These are phyloP conservation scores for Lichtheimia corymbifera DNA, from an alignment of 371 early-diverging fungal genomes.

Conservation along the genomic window DNA sequence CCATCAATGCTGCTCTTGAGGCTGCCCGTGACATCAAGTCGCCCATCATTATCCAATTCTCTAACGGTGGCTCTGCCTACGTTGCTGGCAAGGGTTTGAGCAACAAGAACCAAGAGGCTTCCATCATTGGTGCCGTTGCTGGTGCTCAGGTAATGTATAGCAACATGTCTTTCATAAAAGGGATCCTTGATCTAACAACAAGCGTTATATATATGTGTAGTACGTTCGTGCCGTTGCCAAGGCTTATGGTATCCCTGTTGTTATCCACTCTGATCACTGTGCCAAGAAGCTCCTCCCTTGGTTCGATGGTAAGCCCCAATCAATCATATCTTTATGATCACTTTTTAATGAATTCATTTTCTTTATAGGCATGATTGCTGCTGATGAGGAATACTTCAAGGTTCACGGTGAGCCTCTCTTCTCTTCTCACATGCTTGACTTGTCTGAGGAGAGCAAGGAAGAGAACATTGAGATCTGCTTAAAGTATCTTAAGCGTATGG, in stretches of 20 bases:
- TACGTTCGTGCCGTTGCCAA: constrained; percentile 85
- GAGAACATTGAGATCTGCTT: constrained; percentile 88
- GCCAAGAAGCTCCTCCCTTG: constrained; percentile 93
- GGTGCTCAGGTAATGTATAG: constrained; percentile 70
- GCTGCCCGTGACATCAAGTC: constrained; percentile 90
- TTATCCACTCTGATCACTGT: constrained; percentile 93
- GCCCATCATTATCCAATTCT: constrained; percentile 92
- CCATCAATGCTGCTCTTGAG: constrained; percentile 89
- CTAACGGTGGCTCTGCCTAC: constrained; percentile 88
- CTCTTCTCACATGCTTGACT: constrained; percentile 97
- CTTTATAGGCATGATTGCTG: constrained; percentile 70
- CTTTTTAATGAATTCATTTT: background rate
- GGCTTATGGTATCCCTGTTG: constrained; percentile 88
- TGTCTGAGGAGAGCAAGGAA: constrained; percentile 88
- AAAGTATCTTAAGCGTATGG: constrained; percentile 89
- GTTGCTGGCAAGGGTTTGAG: constrained; percentile 89
- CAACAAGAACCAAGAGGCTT: constrained; percentile 87
- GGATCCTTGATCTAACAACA: background rate
- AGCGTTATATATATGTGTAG: constrained; percentile 5
- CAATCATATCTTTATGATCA: background rate
- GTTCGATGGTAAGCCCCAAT: constrained; percentile 74
- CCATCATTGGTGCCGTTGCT: constrained; percentile 87
- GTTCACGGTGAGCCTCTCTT: constrained; percentile 89
- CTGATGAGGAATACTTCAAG: constrained; percentile 91
- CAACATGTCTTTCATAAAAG: background rate